These are phyloP conservation scores for Suhomyces sp. DNA, from an alignment of 805 yeast species.

Conservation along the genomic window DNA sequence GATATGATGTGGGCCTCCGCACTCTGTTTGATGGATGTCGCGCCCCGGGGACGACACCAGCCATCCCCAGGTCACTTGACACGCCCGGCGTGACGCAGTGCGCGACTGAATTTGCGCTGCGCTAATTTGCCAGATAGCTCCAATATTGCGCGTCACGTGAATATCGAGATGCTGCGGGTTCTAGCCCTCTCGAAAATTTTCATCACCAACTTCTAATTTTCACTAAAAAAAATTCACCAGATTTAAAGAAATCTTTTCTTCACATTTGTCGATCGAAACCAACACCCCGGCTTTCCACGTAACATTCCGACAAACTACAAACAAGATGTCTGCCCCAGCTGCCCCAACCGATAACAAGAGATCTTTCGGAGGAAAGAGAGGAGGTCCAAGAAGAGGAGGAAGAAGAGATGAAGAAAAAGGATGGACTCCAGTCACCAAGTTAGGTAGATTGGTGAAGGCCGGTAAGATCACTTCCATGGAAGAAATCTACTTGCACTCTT, in stretches of 20 bases:
- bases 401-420: slow-evolving; percentile 94
- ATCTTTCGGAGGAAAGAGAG: slow-evolving; percentile 59
- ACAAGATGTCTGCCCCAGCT: slow-evolving; percentile 40
- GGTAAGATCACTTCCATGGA: slow-evolving; percentile 95
- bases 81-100: background rate
- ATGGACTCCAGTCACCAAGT: slow-evolving; percentile 99
- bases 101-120: background rate
- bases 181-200: slow-evolving; percentile 9
- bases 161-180: slow-evolving; percentile 5
- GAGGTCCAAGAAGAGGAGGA: slow-evolving; percentile 54
- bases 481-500: slow-evolving; percentile 98
- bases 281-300: slow-evolving; percentile 73
- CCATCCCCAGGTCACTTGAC: background rate
- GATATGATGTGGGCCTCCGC: background rate
- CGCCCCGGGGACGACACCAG: background rate
- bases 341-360: slow-evolving; percentile 26
- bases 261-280: slow-evolving; percentile 58
- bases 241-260: background rate
- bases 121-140: background rate
- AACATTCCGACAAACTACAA: slow-evolving; percentile 51
- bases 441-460: slow-evolving; percentile 99
- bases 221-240: slow-evolving; percentile 1
- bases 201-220: slow-evolving; percentile 3
- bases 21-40: background rate
- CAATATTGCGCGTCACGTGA: background rate